Evolutionary conservation across 106 monocot species (phyloP), one percentile per base, ranked within the genome.

Genomic region (Alisma plantagoaquatica): DNA sequence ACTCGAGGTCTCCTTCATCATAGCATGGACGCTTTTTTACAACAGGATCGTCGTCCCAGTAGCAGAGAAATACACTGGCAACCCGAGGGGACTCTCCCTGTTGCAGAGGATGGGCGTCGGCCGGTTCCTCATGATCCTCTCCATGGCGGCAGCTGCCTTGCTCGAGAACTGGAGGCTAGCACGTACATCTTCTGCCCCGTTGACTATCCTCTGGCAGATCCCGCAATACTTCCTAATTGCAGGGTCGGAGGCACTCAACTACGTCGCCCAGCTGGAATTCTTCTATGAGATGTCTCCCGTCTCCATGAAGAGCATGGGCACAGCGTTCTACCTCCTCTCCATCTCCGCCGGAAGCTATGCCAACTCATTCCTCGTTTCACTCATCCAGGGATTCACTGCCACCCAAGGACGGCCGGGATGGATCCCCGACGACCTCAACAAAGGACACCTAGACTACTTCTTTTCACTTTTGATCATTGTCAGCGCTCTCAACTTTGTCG

Each of bases 171-270:
- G 26, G 2, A 58, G 73, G 3, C 43, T 62, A 5, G 22, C 33
- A 31, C 0, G 2, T 10, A 20, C 0, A 22, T 21, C 24, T 15
- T 54, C 0, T 41, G n/a, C 0, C 32, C 15, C 7, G 7, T 41
- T 74, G 28, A 71, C 33, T 17, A 58, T 66, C 3, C 68, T 74
- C 62, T 74, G 67, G 73, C 50, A 73, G 1, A 29, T 83, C 14
- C 82, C 82, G 7, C 82, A 83, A 63, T 83, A 48, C 62, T 63
- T 77, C 51, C 64, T 77, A 10, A 41, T 77, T 23, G 83, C 77
- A 0, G 32, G 43, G 17, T 53, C 57, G 0, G 74, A 83, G 31
- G 83, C 61, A 17, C 71, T 83, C 30, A 30, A 62, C 1, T 83
- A 77, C 23, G 71, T 74, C 0, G 83, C 77, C 0, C 73, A 77